Evolutionary conservation across 305 asterid genomes (phyloP).

Genomic region (Petunia hybrid): DNA sequence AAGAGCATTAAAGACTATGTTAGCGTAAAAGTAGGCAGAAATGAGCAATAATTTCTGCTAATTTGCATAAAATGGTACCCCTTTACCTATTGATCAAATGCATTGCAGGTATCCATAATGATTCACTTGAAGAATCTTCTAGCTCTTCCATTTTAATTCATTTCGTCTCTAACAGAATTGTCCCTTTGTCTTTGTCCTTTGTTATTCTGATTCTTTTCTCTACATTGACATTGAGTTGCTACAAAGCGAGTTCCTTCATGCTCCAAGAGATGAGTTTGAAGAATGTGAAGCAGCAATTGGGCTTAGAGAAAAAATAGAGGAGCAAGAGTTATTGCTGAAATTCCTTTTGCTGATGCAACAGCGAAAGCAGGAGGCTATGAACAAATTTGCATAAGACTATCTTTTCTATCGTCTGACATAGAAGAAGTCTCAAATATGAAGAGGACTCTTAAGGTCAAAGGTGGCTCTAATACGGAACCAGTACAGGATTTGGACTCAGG

Average conservation of each 20-base stretch:
- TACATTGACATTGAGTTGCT: slow-evolving; percentile 66
- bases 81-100: neutral
- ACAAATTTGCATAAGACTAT: slow-evolving; percentile 67
- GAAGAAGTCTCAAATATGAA: slow-evolving; percentile 81
- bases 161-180: neutral
- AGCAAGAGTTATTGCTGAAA: slow-evolving; percentile 87
- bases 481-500: slow-evolving; percentile 48
- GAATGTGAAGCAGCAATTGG: slow-evolving; percentile 88
- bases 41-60: neutral
- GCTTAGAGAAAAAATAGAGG: slow-evolving; percentile 85
- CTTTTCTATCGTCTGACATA: slow-evolving; percentile 73
- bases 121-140: neutral
- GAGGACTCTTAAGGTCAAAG: slow-evolving; percentile 53
- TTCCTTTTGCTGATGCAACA: slow-evolving; percentile 78
- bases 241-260: slow-evolving; percentile 89
- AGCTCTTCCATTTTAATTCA: neutral
- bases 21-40: neutral
- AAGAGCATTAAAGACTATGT: neutral
- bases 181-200: neutral
- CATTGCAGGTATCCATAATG: neutral
- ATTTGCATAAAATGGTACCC: slow-evolving; percentile 1
- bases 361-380: slow-evolving; percentile 75
- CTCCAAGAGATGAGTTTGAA: slow-evolving; percentile 78
- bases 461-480: slow-evolving; percentile 48
- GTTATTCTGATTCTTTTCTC: slow-evolving; percentile 33